Conservation (phyloP, 2,329 filamentous ascomycete genomes). For the Aureobasidium sp. region DNA sequence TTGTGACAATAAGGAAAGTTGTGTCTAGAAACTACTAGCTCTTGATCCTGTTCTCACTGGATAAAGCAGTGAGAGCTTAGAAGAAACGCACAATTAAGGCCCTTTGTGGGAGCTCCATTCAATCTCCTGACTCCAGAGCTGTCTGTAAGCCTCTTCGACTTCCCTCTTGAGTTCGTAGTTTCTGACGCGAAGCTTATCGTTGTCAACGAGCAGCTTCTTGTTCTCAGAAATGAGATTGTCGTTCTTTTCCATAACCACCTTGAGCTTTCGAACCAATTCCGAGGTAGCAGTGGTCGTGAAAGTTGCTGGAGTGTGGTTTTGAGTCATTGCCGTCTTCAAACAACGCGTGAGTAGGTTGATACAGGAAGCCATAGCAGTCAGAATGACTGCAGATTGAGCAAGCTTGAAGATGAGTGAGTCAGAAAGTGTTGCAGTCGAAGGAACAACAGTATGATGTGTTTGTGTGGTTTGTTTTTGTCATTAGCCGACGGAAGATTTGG, state of each 20-base stretch:
- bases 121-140: neutral
- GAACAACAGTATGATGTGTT: neutral
- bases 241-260: neutral
- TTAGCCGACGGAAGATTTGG: neutral
- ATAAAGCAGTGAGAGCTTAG: neutral
- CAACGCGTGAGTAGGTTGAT: neutral
- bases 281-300: neutral
- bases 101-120: neutral
- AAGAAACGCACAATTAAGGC: neutral
- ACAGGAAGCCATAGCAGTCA: neutral
- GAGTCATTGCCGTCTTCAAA: neutral
- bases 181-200: neutral
- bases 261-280: neutral
- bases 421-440: too few relatives aligned
- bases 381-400: neutral
- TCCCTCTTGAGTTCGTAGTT: neutral
- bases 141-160: neutral
- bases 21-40: neutral
- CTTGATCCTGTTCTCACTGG: neutral
- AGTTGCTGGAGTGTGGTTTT: too few relatives aligned
- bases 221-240: neutral
- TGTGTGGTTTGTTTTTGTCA: neutral
- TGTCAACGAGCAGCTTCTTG: neutral
- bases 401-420: too few relatives aligned
- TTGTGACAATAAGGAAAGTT: neutral